Evolutionary conservation across 352 stramenopile species (phyloP).

Genomic region (Phytopythium boreale): DNA sequence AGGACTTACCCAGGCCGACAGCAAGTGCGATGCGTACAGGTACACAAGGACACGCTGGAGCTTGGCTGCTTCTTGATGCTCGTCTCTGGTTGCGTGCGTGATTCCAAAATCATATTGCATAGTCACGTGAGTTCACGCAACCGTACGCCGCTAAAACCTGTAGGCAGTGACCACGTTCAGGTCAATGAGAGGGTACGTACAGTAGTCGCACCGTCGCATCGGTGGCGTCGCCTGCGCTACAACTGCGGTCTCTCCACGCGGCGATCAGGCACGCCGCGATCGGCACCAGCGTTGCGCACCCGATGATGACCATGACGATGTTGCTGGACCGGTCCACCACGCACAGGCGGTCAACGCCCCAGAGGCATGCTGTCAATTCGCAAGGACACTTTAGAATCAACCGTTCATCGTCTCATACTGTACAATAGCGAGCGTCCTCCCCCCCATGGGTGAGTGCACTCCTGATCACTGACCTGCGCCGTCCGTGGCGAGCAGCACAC

Average conservation of each 20-base stretch:
- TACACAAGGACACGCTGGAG: conserved; percentile 50
- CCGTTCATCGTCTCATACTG: neutral
- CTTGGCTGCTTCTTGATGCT: conserved; percentile 7
- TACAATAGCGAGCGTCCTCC: neutral
- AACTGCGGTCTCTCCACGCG: conserved; percentile 29
- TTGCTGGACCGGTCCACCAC: conserved; percentile 41
- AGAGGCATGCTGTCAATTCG: conserved; percentile 24
- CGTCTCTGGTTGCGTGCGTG: neutral
- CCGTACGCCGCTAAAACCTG: neutral
- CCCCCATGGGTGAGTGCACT: neutral
- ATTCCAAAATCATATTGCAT: neutral
- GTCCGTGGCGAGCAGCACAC: conserved; percentile 37
- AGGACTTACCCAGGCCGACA: conserved; percentile 68
- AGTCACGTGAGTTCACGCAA: neutral
- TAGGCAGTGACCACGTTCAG: neutral
- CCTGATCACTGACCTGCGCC: conserved; percentile 23
- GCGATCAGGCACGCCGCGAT: conserved; percentile 30
- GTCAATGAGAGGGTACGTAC: conserved; percentile 18
- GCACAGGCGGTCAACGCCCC: conserved; percentile 29
- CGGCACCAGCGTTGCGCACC: conserved; percentile 41
- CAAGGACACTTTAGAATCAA: neutral
- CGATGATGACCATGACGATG: conserved; percentile 62
- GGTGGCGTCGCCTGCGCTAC: conserved; percentile 7
- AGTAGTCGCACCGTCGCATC: conserved; percentile 32
- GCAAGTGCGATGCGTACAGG: conserved; percentile 70